phyloP scores from a whole-genome alignment of 148 eudicot species.

The Rhododendron ferrugineum region DNA sequence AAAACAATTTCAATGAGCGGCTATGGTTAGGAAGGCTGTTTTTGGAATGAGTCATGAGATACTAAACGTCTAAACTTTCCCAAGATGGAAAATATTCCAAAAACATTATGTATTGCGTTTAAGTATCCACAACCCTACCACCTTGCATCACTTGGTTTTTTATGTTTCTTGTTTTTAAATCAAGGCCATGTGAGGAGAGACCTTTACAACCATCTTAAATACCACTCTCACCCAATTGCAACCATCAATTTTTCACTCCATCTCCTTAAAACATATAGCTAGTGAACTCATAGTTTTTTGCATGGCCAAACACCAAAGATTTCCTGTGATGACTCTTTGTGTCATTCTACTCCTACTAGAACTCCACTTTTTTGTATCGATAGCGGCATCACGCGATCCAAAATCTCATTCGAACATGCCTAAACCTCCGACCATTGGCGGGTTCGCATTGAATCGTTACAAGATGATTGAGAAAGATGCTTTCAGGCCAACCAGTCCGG shows the following conservation, averaged over 20 bases:
- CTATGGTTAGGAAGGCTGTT: slow-evolving; percentile 2
- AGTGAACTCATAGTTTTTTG: neutral
- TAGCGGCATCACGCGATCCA: slow-evolving; percentile 14
- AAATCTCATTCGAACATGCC: neutral
- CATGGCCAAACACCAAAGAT: slow-evolving; percentile 15
- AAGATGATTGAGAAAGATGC: slow-evolving; percentile 34
- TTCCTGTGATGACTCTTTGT: neutral
- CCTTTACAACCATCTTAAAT: slow-evolving; percentile 25
- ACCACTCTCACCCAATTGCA: slow-evolving; percentile 14
- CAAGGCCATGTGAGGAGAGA: neutral
- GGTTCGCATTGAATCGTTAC: slow-evolving; percentile 24
- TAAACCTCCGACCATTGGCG: slow-evolving; percentile 5
- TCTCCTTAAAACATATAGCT: neutral
- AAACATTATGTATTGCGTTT: neutral
- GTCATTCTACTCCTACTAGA: slow-evolving; percentile 13
- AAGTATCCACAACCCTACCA: slow-evolving; percentile 4
- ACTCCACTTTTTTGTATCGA: neutral
- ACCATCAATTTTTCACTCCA: slow-evolving; percentile 13
- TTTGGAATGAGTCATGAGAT: slow-evolving; percentile 14
- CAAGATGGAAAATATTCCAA: slow-evolving; percentile 29
- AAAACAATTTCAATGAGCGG: slow-evolving; percentile 10
- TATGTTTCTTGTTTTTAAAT: neutral
- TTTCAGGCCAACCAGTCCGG: slow-evolving; percentile 47
- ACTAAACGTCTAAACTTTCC: slow-evolving; percentile 23
- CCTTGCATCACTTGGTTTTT: neutral